phyloP scores from a whole-genome alignment of 225 moss, liverwort and hornwort species.

The Straminergon stramineum region DNA sequence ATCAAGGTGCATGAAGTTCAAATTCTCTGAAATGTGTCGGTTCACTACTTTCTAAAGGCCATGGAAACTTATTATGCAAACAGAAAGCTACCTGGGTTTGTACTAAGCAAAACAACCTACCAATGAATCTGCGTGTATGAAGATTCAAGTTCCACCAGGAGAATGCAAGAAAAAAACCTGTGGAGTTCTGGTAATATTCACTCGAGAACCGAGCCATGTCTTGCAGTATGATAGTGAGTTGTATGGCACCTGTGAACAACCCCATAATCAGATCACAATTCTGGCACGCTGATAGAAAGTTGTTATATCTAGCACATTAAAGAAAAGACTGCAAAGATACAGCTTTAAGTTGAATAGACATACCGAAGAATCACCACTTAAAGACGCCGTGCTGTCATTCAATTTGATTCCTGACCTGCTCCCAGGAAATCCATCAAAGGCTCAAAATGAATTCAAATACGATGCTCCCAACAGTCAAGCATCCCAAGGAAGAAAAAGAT shows the following conservation, averaged over 20 bases:
- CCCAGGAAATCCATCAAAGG: not conserved
- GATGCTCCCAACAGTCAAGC: not conserved
- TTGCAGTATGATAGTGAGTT: constrained; percentile 91
- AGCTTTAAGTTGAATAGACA: not conserved
- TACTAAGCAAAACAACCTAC: not conserved
- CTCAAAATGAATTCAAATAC: not conserved
- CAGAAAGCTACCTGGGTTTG: not conserved
- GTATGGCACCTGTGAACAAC: constrained; percentile 67
- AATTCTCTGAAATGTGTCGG: not conserved
- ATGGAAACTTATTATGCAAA: not conserved
- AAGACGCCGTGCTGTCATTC: constrained; percentile 19
- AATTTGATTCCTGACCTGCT: constrained; percentile 74
- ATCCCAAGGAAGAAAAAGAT: not conserved
- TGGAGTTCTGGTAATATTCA: constrained; percentile 91
- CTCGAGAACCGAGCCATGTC: constrained; percentile 85
- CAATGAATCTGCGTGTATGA: not conserved
- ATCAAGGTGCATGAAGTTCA: not conserved
- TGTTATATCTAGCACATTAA: not conserved
- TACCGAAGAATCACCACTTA: constrained; percentile 88
- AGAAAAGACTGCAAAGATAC: not conserved
- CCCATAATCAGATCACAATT: not conserved
- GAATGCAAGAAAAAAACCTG: constrained; percentile 43
- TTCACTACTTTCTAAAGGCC: not conserved
- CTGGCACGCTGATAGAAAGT: not conserved
- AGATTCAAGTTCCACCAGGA: not conserved